phyloP scores from a whole-genome alignment of 169 alveolate genomes.

The Cryptosporidium ubiquitum region DNA sequence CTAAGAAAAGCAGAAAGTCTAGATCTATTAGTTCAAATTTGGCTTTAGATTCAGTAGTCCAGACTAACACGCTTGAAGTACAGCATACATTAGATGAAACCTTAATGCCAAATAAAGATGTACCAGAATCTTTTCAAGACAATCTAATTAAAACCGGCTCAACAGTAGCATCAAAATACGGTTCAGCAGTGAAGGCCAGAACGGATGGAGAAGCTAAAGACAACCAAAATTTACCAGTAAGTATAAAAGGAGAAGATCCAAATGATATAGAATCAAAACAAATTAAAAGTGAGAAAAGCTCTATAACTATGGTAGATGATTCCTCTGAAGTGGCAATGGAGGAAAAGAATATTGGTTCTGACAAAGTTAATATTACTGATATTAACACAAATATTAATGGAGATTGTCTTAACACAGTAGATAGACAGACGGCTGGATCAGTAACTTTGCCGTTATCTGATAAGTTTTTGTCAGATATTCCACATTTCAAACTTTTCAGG shows the following conservation, averaged over 20 bases:
- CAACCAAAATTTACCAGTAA: too few relatives aligned
- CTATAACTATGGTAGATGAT: background rate
- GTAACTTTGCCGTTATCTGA: background rate
- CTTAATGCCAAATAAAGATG: background rate
- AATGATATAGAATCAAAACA: background rate
- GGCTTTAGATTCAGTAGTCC: background rate
- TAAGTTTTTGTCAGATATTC: background rate
- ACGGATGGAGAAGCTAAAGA: background rate
- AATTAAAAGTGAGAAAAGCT: background rate
- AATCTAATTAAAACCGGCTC: background rate
- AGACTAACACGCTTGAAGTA: background rate
- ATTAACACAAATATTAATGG: background rate
- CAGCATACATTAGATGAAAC: background rate
- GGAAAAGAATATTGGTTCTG: background rate
- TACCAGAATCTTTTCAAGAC: background rate
- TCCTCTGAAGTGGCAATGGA: background rate
- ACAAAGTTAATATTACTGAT: background rate
- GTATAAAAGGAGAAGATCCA: background rate
- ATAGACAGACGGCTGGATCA: background rate
- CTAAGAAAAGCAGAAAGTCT: conserved; percentile 12
- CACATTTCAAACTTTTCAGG: conserved; percentile 39
- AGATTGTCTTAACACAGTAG: background rate
- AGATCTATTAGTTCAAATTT: background rate
- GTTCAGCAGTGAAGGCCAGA: background rate
- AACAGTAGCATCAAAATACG: background rate